Percentiles rank a stretch among this genome's conserved stretches.
phyloP scores from a whole-genome alignment of 768 basidiomycete genomes.

The Dioszegia hungarica region DNA sequence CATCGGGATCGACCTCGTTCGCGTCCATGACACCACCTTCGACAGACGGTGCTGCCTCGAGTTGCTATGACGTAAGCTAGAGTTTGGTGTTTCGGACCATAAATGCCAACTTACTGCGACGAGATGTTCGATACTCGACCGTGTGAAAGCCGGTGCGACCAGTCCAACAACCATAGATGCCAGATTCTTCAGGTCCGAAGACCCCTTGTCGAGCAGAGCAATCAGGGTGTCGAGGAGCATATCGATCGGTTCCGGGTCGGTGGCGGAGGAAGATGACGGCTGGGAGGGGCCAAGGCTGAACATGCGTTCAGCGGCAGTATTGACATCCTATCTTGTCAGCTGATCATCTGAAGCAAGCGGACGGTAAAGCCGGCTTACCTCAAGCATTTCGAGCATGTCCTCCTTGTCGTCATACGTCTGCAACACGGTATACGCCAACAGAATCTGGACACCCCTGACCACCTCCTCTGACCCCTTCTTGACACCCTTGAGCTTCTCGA shows the following conservation, averaged over 20 bases:
- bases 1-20: neutral
- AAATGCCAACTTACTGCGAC: constrained; percentile 60
- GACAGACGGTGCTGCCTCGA: constrained; percentile 60
- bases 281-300: constrained; percentile 21
- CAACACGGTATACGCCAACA: constrained; percentile 66
- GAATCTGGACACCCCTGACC: constrained; percentile 65
- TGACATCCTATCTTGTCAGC: constrained; percentile 30
- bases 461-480: constrained; percentile 54
- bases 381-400: constrained; percentile 60
- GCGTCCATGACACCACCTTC: constrained; percentile 49
- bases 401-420: constrained; percentile 66
- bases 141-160: constrained; percentile 62
- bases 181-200: constrained; percentile 70
- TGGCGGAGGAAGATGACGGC: neutral
- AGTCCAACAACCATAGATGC: constrained; percentile 75
- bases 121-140: constrained; percentile 72
- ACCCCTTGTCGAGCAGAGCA: constrained; percentile 77
- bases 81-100: neutral
- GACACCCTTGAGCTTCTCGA: constrained; percentile 46
- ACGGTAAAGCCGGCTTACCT: constrained; percentile 54
- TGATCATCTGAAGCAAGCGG: no score
- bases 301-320: constrained; percentile 37
- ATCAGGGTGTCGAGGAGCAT: constrained; percentile 84
- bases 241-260: constrained; percentile 64
- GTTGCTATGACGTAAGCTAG: constrained; percentile 59